These are phyloP conservation scores for Apiospora marii DNA, from an alignment of 2,329 filamentous ascomycete genomes.

Conservation along the genomic window DNA sequence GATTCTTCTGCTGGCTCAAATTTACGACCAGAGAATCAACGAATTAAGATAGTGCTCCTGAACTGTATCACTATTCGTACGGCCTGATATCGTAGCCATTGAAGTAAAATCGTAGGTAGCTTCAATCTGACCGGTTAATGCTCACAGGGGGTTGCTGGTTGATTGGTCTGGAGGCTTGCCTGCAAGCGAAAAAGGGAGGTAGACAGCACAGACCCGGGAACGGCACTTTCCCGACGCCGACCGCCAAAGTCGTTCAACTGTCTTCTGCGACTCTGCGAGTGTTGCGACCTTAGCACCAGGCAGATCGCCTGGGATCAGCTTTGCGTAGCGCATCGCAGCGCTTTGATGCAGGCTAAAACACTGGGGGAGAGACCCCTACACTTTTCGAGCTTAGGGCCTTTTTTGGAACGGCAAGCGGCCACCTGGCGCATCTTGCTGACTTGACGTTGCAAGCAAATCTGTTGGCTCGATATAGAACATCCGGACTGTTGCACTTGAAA, in stretches of 20 bases:
- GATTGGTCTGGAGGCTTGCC: too few relatives aligned
- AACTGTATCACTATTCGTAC: too few relatives aligned
- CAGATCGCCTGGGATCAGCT: neutral
- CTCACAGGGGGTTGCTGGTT: too few relatives aligned
- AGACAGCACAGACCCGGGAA: neutral
- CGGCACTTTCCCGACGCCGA: slow-evolving; percentile 8
- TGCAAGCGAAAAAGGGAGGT: neutral
- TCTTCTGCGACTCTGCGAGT: neutral
- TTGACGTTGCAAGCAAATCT: neutral
- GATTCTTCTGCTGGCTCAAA: too few relatives aligned
- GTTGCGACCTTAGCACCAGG: neutral
- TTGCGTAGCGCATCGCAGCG: neutral
- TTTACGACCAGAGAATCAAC: too few relatives aligned
- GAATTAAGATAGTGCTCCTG: too few relatives aligned
- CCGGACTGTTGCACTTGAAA: neutral
- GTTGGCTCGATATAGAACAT: slow-evolving; percentile 7
- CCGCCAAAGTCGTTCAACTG: neutral
- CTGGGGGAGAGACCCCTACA: slow-evolving; percentile 16
- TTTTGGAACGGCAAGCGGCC: slow-evolving; percentile 20
- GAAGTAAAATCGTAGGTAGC: too few relatives aligned
- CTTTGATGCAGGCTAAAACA: slow-evolving; percentile 21
- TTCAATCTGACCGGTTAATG: too few relatives aligned
- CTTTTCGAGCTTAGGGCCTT: neutral
- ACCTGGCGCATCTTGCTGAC: slow-evolving; percentile 28
- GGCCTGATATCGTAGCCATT: too few relatives aligned